Evolutionary conservation across 73 alveolate species (phyloP).

Genomic region (Tetrahymena malaccensis): DNA sequence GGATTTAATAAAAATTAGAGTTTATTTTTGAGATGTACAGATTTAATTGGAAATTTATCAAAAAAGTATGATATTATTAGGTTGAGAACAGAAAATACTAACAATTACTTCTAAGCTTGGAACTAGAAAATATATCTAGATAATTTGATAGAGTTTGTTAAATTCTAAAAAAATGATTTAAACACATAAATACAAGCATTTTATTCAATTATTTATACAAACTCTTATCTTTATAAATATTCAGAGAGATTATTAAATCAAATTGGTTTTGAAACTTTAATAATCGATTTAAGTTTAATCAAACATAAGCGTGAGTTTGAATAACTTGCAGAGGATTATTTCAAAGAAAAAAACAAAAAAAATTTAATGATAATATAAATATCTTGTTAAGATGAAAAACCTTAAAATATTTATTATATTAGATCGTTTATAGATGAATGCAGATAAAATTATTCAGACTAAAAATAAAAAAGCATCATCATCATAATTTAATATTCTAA

Average conservation of each 20-base stretch:
- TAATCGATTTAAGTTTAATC: background rate
- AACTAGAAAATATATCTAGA: background rate
- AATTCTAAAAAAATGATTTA: background rate
- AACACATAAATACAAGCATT: background rate
- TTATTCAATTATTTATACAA: background rate
- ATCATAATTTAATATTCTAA: background rate
- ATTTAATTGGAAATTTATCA: background rate
- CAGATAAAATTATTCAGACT: background rate
- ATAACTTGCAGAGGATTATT: background rate
- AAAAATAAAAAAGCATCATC: background rate
- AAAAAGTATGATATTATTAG: background rate
- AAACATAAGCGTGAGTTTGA: background rate
- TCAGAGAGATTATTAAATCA: background rate
- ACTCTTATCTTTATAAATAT: background rate
- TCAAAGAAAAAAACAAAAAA: background rate
- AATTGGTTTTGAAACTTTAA: background rate
- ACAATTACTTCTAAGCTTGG: background rate
- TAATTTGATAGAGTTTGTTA: background rate
- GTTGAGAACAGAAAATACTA: background rate
- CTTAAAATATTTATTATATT: background rate
- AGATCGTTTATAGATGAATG: background rate
- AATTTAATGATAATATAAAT: background rate
- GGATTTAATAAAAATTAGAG: no score
- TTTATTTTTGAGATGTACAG: background rate
- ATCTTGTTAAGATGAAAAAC: background rate